These are phyloP conservation scores for Stachybotrys echinatus DNA, from an alignment of 2,329 filamentous ascomycete species.

Conservation along the genomic window DNA sequence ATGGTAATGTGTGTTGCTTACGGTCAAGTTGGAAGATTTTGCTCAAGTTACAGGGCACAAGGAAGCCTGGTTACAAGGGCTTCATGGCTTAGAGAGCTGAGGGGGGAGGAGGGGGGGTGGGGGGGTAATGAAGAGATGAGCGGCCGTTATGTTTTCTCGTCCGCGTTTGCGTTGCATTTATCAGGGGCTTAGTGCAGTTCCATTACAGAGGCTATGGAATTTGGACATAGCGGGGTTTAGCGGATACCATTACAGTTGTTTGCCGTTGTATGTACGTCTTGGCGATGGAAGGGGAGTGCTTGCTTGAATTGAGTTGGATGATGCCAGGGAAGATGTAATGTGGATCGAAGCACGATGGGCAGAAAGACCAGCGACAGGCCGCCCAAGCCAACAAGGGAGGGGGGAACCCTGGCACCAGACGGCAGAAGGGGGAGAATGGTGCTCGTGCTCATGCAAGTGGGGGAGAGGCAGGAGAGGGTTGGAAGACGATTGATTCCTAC, in stretches of 20 bases:
- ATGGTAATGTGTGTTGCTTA: neutral
- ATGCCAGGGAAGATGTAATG: neutral
- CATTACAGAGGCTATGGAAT: neutral
- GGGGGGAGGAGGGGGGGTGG: neutral
- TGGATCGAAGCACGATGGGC: neutral
- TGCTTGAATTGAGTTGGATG: neutral
- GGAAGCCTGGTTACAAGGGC: neutral
- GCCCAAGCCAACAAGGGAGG: no score
- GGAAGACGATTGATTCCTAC: neutral
- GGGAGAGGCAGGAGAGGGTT: no score
- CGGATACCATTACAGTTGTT: conserved; percentile 2
- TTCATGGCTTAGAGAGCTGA: neutral
- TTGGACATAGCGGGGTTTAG: neutral
- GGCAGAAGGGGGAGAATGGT: no score
- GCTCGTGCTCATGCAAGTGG: no score
- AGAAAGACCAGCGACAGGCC: no score
- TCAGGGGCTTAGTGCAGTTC: neutral
- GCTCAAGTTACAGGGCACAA: no score
- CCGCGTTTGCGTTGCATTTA: neutral
- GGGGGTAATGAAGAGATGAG: neutral
- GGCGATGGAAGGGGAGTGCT: neutral
- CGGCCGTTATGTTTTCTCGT: conserved; percentile 1
- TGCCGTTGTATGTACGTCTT: neutral
- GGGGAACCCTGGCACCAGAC: no score
- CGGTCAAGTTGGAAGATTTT: no score